Evolutionary conservation across 352 stramenopile species (phyloP).

Genomic region (Phytophthora uliginosa): DNA sequence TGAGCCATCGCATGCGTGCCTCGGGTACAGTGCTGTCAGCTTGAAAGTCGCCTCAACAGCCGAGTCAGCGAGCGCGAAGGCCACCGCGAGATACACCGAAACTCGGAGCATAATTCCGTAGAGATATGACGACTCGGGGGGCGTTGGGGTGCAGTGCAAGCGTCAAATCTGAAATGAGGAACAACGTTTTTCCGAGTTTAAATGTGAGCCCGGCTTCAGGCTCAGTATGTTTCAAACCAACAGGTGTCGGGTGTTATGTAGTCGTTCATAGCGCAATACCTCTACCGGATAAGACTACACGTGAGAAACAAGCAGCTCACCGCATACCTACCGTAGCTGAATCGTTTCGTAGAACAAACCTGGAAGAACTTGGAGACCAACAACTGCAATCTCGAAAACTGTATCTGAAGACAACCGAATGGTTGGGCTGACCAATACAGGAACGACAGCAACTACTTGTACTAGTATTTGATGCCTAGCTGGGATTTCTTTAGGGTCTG

Average conservation of each 20-base stretch:
- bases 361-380: not conserved
- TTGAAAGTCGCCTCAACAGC: not conserved
- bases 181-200: not conserved
- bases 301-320: not conserved
- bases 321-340: not conserved
- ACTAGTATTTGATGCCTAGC: no score
- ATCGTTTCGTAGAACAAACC: not conserved
- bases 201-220: not conserved
- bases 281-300: conserved; percentile 2
- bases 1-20: not conserved
- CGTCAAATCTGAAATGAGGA: not conserved
- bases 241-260: not conserved
- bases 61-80: not conserved
- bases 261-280: not conserved
- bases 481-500: no score
- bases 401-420: not conserved
- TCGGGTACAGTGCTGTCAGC: not conserved
- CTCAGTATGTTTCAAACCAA: not conserved
- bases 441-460: no score
- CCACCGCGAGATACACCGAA: not conserved
- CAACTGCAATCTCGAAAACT: not conserved
- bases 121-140: not conserved
- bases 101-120: not conserved
- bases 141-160: not conserved
- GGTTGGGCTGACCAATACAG: not conserved